A percentile compares a stretch with the other conserved stretches of the same genome.
phyloP scores from a whole-genome alignment of 164 flowering plant species.

The Nelumbo lutea region DNA sequence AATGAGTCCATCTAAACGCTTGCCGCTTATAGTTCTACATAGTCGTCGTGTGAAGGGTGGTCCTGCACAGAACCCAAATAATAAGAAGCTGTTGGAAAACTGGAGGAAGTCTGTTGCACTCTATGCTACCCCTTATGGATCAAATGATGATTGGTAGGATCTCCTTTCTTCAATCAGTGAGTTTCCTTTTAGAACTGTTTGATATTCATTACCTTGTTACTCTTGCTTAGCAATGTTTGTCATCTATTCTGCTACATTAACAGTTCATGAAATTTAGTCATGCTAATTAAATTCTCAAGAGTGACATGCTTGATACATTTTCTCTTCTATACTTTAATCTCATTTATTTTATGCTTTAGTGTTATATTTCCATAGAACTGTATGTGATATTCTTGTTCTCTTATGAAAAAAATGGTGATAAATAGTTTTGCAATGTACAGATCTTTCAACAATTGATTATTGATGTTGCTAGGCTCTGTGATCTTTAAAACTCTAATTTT shows the following conservation, averaged over 20 bases:
- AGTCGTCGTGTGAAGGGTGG: slow-evolving; percentile 58
- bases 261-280: neutral
- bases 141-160: slow-evolving; percentile 95
- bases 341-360: neutral
- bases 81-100: slow-evolving; percentile 49
- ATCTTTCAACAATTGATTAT: neutral
- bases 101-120: slow-evolving; percentile 74
- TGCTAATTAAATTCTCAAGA: neutral
- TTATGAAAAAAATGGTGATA: neutral
- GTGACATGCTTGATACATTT: neutral
- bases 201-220: neutral
- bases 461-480: neutral
- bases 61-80: slow-evolving; percentile 49
- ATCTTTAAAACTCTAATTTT: neutral
- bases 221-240: neutral
- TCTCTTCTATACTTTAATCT: neutral
- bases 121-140: slow-evolving; percentile 78
- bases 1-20: slow-evolving; percentile 60
- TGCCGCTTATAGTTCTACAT: slow-evolving; percentile 81
- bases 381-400: neutral
- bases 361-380: neutral
- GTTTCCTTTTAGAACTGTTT: neutral
- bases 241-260: neutral
- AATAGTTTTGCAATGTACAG: neutral
- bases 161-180: slow-evolving; percentile 1